Base-by-base conservation (phyloP, 2,329 filamentous ascomycete species). In the Chaetomium sp. region DNA sequence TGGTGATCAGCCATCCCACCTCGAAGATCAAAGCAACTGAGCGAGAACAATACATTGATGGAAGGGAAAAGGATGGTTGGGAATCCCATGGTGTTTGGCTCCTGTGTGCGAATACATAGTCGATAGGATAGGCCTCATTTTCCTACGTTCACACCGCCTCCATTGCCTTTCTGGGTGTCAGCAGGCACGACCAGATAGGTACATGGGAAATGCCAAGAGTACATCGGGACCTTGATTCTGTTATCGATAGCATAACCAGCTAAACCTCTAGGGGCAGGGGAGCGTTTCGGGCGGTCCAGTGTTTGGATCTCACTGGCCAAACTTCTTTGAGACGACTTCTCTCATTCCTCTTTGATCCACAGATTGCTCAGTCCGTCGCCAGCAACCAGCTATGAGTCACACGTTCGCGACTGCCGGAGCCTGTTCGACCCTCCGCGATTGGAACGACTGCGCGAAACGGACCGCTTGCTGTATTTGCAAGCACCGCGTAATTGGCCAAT, bases 401-500 rank as follows among this genome's bases (percentile, higher is more conserved):
- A 67, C 55, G 3, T 21, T 35, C 35, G 49, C 45, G 10, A 29
- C 21, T 6, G 35, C 27, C 13, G 13, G 21, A 60, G 12, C 33
- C 47, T 21, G 21, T 51, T 49, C 49, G 8, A 49, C 31, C 13
- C 4, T 27, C 19, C 31, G 6, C 54, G 63, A 59, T 65, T 65
- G 55, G 55, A 13, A 63, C 31, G 31, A 45, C 47, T 4, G 27
- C 62, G 47, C 63, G 61, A 70, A 69, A 62, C 63, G 65, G 67
- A 62, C 62, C 58, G 58, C 63, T 67, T 66, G 42, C 50, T 57
- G 51, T 59, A 55, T 56, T 65, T 60, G 62, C 57, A 49, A 49
- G 19, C 12, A 25, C 21, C 19, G 23, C 27, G 42, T 68, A 60
- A 70, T 71, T 71, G 66, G 70, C 66, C 70, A 71, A 70, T 71